phyloP scores from a whole-genome alignment of 1,284 basidiomycete genomes.

The Melanopsichium pennsylvanicum region DNA sequence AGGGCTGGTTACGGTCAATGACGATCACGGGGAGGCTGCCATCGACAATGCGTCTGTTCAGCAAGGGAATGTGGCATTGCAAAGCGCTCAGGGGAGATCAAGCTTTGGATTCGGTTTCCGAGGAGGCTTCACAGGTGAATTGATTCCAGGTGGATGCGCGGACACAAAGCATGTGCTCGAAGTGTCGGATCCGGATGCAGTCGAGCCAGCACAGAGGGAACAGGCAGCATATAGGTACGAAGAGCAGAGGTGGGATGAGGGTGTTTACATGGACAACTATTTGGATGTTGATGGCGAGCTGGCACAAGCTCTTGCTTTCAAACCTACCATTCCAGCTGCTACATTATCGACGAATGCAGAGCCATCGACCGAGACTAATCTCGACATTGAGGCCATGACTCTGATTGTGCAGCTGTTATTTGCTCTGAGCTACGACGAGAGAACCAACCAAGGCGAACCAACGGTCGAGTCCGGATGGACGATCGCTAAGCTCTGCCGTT shows the following conservation, averaged over 20 bases:
- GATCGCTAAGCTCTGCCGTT: conserved; percentile 35
- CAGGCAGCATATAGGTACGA: conserved; percentile 17
- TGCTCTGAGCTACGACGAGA: conserved; percentile 37
- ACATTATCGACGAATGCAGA: neutral
- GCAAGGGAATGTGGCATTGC: neutral
- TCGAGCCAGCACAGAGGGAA: conserved; percentile 9
- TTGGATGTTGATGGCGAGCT: conserved; percentile 37
- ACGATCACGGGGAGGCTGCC: conserved; percentile 25
- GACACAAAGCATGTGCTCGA: conserved; percentile 27
- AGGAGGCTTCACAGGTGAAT: conserved; percentile 3
- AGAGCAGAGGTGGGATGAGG: conserved; percentile 39
- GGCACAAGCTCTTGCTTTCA: conserved; percentile 7
- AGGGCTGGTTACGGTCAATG: conserved; percentile 21
- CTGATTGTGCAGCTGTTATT: conserved; percentile 30
- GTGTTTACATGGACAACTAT: conserved; percentile 44
- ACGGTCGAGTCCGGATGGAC: conserved; percentile 49
- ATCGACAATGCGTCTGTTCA: neutral
- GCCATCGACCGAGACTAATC: neutral
- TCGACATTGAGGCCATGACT: conserved; percentile 14
- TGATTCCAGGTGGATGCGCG: conserved; percentile 21
- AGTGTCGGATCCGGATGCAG: conserved; percentile 23
- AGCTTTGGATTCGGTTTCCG: conserved; percentile 17
- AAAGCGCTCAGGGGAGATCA: neutral
- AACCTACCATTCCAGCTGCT: neutral
- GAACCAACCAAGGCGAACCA: conserved; percentile 38